These are phyloP conservation scores for Tylopilus rubrobrunneus DNA, from an alignment of 768 basidiomycete species.

Conservation along the genomic window DNA sequence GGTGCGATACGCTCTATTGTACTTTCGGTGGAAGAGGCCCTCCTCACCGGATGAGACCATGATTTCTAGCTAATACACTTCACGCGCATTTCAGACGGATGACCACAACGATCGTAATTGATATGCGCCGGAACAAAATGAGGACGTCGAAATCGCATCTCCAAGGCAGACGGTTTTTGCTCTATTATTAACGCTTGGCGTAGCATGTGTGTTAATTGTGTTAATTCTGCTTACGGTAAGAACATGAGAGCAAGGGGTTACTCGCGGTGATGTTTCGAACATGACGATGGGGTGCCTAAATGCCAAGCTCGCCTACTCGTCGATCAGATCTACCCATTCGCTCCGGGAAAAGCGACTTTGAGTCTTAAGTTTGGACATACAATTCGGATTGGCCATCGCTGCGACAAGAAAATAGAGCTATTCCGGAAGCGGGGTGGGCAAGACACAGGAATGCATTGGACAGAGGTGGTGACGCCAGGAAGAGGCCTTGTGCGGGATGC, in stretches of 20 bases:
- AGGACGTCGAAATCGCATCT: neutral
- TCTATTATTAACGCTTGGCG: neutral
- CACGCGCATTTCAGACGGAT: neutral
- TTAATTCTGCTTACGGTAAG: no score
- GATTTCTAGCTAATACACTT: neutral
- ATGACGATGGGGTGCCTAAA: neutral
- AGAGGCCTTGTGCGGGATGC: constrained; percentile 23
- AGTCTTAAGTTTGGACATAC: constrained; percentile 32
- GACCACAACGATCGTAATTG: neutral
- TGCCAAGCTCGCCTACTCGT: neutral
- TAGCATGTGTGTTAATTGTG: neutral
- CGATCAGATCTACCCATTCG: neutral
- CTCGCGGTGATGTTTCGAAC: neutral
- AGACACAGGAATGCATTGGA: constrained; percentile 36
- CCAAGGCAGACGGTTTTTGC: neutral
- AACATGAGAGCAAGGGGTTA: neutral
- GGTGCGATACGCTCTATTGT: neutral
- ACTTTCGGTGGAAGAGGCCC: no score
- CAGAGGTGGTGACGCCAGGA: constrained; percentile 50
- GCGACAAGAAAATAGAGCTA: constrained; percentile 62
- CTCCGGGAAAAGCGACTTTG: constrained; percentile 39
- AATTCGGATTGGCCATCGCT: constrained; percentile 38
- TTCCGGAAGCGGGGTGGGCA: constrained; percentile 34
- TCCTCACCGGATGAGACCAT: neutral
- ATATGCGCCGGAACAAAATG: no score